A percentile compares a stretch with the other conserved stretches of the same genome.
Conservation (phyloP, 2,329 filamentous ascomycete species). For the Metarhizium guizhouense region DNA sequence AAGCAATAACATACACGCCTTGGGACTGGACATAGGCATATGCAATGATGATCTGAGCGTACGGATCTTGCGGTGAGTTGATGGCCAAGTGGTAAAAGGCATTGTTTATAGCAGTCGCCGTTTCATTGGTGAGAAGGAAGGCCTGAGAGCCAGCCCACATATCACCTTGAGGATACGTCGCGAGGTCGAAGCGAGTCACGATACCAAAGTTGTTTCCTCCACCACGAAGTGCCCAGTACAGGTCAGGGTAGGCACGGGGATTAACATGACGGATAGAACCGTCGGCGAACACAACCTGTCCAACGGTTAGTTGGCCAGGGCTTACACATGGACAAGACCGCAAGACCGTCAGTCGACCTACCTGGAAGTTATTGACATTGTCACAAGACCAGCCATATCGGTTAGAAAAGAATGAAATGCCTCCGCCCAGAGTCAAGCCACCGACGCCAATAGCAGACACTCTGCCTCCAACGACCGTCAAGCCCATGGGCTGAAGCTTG, state of each 20-base stretch:
- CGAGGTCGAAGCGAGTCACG: constrained; percentile 38
- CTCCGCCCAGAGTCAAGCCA: constrained; percentile 16
- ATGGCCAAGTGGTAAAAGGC: constrained; percentile 14
- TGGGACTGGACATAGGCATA: constrained; percentile 13
- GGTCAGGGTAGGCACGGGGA: constrained; percentile 31
- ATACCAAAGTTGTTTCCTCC: constrained; percentile 50
- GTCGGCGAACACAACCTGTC: constrained; percentile 31
- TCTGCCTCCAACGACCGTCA: constrained; percentile 16
- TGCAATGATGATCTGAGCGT: constrained; percentile 14
- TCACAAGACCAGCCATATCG: constrained; percentile 16
- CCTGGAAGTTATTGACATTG: constrained; percentile 12
- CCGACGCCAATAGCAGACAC: constrained; percentile 15
- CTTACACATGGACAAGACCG: background rate
- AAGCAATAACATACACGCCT: constrained; percentile 10
- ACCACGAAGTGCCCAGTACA: constrained; percentile 49
- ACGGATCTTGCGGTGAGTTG: constrained; percentile 11
- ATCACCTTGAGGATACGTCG: constrained; percentile 24
- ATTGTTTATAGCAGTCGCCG: constrained; percentile 11
- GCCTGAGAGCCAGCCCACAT: constrained; percentile 27
- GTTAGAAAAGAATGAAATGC: constrained; percentile 14
- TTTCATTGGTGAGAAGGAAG: constrained; percentile 11
- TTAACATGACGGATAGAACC: constrained; percentile 34
- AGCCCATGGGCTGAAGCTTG: constrained; percentile 8
- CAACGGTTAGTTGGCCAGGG: background rate
- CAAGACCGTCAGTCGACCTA: background rate